Percentiles rank a stretch among this genome's conserved stretches.
Conservation (phyloP, 2,329 filamentous ascomycete species). For the Seiridium unicorne region DNA sequence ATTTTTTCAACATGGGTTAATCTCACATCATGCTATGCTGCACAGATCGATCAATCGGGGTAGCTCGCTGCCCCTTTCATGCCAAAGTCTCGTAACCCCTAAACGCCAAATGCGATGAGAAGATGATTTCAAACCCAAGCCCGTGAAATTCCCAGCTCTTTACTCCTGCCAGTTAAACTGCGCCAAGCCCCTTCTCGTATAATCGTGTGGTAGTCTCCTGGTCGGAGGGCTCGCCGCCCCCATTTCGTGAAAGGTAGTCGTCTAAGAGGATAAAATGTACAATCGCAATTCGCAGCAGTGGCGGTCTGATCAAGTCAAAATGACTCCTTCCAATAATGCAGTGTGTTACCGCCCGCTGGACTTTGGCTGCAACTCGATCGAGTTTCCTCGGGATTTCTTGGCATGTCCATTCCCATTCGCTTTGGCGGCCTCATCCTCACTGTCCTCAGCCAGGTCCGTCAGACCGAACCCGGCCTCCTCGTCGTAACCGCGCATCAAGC, state of each 20-base stretch:
- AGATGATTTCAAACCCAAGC: constrained; percentile 1
- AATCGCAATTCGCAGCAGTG: background rate
- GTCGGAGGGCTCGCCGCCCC: background rate
- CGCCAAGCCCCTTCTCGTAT: background rate
- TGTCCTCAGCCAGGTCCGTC: constrained; percentile 76
- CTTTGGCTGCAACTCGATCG: constrained; percentile 52
- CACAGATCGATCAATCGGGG: background rate
- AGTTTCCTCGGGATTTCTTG: constrained; percentile 35
- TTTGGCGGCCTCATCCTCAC: constrained; percentile 56
- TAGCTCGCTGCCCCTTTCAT: background rate
- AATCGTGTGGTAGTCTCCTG: background rate
- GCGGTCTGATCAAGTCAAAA: background rate
- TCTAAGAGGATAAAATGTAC: constrained; percentile 4
- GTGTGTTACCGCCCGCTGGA: constrained; percentile 15
- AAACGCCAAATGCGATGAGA: constrained; percentile 7
- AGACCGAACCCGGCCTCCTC: constrained; percentile 78
- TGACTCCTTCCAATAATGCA: background rate
- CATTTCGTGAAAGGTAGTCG: constrained; percentile 1
- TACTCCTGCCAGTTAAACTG: constrained; percentile 7
- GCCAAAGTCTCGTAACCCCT: background rate
- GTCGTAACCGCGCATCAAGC: constrained; percentile 86
- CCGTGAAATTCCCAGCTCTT: constrained; percentile 4
- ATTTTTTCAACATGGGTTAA: background rate
- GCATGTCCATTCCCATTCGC: constrained; percentile 40
- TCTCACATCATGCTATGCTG: constrained; percentile 4